Conservation (phyloP, 148 eudicot species). For the Pouteria glomerata region DNA sequence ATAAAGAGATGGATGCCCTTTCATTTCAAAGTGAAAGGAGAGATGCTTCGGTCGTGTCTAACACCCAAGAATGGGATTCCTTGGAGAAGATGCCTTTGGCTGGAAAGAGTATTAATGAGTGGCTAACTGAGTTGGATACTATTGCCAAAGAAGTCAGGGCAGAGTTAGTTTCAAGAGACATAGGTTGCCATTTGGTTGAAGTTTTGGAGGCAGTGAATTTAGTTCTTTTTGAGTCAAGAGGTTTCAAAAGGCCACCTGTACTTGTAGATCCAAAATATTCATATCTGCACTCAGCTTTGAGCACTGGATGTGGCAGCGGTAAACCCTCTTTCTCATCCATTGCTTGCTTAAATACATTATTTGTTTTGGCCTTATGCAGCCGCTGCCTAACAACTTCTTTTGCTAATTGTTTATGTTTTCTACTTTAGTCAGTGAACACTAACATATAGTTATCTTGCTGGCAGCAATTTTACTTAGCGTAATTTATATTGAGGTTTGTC, state of each 20-base stretch:
- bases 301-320: slow-evolving; percentile 76
- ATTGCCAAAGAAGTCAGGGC: slow-evolving; percentile 82
- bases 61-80: slow-evolving; percentile 37
- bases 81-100: slow-evolving; percentile 58
- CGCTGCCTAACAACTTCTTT: neutral
- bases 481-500: slow-evolving; percentile 87
- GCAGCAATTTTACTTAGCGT: slow-evolving; percentile 87
- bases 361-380: neutral
- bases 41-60: slow-evolving; percentile 21
- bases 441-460: slow-evolving; percentile 19
- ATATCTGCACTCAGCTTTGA: slow-evolving; percentile 74
- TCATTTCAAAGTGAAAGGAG: slow-evolving; percentile 53
- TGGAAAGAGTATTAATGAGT: slow-evolving; percentile 65
- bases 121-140: slow-evolving; percentile 71
- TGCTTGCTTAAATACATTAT: slow-evolving; percentile 3
- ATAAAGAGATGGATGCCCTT: slow-evolving; percentile 63
- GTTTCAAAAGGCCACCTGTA: slow-evolving; percentile 66
- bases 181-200: slow-evolving; percentile 83
- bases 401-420: neutral
- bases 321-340: slow-evolving; percentile 15
- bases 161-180: slow-evolving; percentile 74
- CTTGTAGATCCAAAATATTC: slow-evolving; percentile 70
- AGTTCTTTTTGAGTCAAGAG: slow-evolving; percentile 68
- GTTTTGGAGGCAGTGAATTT: slow-evolving; percentile 88
- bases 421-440: neutral